Base-by-base conservation (phyloP, 1,284 basidiomycete species). In the Sporisorium sorghi region DNA sequence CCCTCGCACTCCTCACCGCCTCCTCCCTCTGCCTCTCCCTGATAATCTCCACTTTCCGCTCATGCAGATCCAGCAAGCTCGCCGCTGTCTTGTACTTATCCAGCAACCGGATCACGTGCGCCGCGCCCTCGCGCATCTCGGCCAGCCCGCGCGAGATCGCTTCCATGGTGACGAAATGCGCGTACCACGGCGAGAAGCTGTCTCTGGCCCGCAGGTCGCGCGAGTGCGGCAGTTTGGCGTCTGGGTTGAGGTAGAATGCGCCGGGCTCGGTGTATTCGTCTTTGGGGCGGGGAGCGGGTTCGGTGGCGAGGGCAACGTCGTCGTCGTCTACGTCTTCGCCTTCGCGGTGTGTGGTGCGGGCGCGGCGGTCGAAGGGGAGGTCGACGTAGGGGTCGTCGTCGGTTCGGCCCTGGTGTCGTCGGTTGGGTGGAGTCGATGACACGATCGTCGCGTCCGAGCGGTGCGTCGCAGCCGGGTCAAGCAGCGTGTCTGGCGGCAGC, bases 161-260 rank as follows among this genome's bases (percentile, higher is more conserved):
- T n/a, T 71, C 67, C 60, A 75, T 62, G 2, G 73, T 75, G 5
- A 49, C 73, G 33, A 67, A 70, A 49, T 75, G 73, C 11, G 73
- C 73, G 30, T 60, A 75, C 73, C 73, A 75, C 17, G 72, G 66
- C 15, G 68, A 71, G 37, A 67, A 58, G 21, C 43, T 35, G 15
- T 55, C 37, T 2, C 21, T 37, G 14, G 51, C 5, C 0, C 23
- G 24, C 19, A 74, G 56, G 19, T 64, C 56, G 30, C 56, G 72
- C 5, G 23, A 33, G 19, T 56, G 40, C 24, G 60, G 44, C 2
- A 48, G 33, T 19, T 42, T 43, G 11, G 49, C 35, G 1, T 42
- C 32, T 14, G 52, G 26, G 40, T 56, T 55, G 21, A 74, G 28
- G 19, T 58, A 60, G 48, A 60, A 62, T 3, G 72, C 54, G 26